phyloP scores from a whole-genome alignment of 2,329 filamentous ascomycete genomes.

The Grosmannia huntii region DNA sequence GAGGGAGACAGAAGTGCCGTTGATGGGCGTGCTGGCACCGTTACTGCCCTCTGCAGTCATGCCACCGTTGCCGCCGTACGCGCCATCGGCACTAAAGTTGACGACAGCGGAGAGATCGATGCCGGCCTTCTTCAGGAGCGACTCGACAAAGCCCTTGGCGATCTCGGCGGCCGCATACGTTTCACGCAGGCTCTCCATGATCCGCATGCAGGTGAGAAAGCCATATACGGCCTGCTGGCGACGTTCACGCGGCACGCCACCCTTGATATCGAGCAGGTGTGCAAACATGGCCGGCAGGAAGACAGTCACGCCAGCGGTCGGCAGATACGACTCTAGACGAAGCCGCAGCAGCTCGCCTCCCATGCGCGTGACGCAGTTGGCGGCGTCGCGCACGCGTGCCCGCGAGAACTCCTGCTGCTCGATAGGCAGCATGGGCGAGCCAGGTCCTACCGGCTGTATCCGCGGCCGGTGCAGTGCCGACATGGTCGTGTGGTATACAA shows the following conservation, averaged over 20 bases:
- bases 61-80: constrained; percentile 21
- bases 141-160: constrained; percentile 88
- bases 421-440: constrained; percentile 36
- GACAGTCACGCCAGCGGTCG: constrained; percentile 82
- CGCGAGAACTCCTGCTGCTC: constrained; percentile 69
- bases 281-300: constrained; percentile 89
- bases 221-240: constrained; percentile 63
- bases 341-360: constrained; percentile 62
- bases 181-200: constrained; percentile 76
- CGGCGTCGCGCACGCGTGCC: constrained; percentile 69
- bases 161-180: constrained; percentile 93
- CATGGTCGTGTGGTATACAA: constrained; percentile 86
- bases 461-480: constrained; percentile 86
- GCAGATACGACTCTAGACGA: constrained; percentile 65
- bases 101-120: constrained; percentile 47
- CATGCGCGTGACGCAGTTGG: constrained; percentile 74
- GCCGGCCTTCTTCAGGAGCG: constrained; percentile 75
- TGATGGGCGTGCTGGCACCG: constrained; percentile 8
- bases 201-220: constrained; percentile 85
- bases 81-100: constrained; percentile 29
- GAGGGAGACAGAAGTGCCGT: constrained; percentile 12
- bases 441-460: constrained; percentile 63
- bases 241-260: constrained; percentile 62
- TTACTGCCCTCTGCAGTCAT: constrained; percentile 7
- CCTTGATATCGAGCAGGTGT: constrained; percentile 85